Evolutionary conservation across 805 yeast genomes (phyloP), one percentile per base, ranked within the genome.

Genomic region (Candida manassasensis): DNA sequence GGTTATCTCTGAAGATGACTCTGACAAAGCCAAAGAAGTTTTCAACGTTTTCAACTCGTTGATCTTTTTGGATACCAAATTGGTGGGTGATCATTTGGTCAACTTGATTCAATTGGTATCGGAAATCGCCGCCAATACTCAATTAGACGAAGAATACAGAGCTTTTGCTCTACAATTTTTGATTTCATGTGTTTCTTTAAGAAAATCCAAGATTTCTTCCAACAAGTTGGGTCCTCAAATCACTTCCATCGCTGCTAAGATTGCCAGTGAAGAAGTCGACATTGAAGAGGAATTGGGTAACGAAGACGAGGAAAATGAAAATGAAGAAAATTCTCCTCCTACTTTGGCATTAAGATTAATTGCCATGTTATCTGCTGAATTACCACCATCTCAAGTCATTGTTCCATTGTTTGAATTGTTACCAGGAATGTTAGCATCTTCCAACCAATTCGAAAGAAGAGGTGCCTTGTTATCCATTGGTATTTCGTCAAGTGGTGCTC

Each of bases 301-400:
- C 41, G 90, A 84, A 51, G 89, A 83, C 44, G 96, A 85, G 55
- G 94, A 88, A 50, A 90, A 85, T 48, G 96, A 88, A 60, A 88
- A 86, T 54, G 96, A 88, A 64, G 97, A 90, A 62, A 83, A 79
- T 52, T 74, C 80, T 37, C 94, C 96, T 38, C 62, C 79, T 29
- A 60, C 82, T 34, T 72, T 87, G 45, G 95, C 95, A 11, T 71
- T 88, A 49, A 77, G 95, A 63, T 67, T 90, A 40, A 59, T 93
- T 36, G 84, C 86, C 35, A 75, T 77, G 52, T 77, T 90, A 46
- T 77, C 97, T 12, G 68, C 81, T 29, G 88, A 82, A 52, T 71
- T 93, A 51, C 96, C 99, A 36, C 96, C 97, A 33, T 76, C 87
- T 28, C 98, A 93, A 61, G 95, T 85, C 38, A 79, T 89, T 45